These are phyloP conservation scores for Pholiota microspora DNA, from an alignment of 768 basidiomycete genomes.

Conservation along the genomic window DNA sequence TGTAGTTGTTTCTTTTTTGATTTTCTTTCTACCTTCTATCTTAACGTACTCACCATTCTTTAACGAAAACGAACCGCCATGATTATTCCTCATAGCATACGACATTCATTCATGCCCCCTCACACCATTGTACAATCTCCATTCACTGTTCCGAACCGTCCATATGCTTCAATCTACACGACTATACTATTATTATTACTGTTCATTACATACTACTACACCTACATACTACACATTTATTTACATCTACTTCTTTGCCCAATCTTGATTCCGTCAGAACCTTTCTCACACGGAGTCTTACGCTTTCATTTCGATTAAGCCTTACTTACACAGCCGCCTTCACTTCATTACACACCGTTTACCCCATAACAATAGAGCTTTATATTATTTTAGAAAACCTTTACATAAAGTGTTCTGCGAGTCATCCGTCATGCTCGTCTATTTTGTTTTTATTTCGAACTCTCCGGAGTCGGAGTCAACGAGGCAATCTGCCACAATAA, in stretches of 20 bases:
- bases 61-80: not conserved
- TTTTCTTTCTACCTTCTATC: not conserved
- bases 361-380: not conserved
- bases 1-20: not conserved
- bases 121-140: slow-evolving; percentile 2
- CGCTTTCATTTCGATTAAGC: not conserved
- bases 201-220: not conserved
- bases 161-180: slow-evolving; percentile 1
- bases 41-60: not conserved
- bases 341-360: not conserved
- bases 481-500: slow-evolving; percentile 3
- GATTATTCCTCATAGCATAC: not conserved
- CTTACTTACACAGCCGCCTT: not conserved
- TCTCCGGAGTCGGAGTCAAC: not conserved
- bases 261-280: not conserved
- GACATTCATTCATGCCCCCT: not conserved
- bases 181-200: slow-evolving; percentile 3
- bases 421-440: too few species aligned
- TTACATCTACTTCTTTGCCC: not conserved
- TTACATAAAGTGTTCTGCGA: too few species aligned
- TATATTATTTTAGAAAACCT: not conserved
- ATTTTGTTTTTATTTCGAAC: too few species aligned
- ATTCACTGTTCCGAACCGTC: not conserved
- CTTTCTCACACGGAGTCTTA: not conserved
- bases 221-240: not conserved